phyloP scores from a whole-genome alignment of 2,329 filamentous ascomycete species.

The Cryphonectria parasitica region DNA sequence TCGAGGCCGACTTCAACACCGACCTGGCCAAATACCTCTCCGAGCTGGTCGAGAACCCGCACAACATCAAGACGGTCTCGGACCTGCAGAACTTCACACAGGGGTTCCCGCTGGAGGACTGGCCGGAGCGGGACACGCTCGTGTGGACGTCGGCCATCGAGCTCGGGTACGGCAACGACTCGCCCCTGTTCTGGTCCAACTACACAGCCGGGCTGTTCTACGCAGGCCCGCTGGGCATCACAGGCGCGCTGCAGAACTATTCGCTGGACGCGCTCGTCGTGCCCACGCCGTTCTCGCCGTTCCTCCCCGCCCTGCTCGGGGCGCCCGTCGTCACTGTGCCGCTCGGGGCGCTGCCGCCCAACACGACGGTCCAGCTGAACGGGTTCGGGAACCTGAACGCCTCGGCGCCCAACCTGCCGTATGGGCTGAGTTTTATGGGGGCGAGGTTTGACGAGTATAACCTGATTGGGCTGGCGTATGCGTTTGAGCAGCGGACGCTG shows the following conservation, averaged over 20 bases:
- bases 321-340: constrained; percentile 26
- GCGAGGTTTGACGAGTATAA: constrained; percentile 60
- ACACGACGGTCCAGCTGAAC: constrained; percentile 11
- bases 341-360: constrained; percentile 6
- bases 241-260: constrained; percentile 44
- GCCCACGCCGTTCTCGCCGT: constrained; percentile 17
- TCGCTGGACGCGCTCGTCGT: constrained; percentile 28
- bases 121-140: constrained; percentile 59
- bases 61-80: constrained; percentile 54
- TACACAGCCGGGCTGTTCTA: constrained; percentile 58
- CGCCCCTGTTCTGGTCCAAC: constrained; percentile 59
- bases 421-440: constrained; percentile 67
- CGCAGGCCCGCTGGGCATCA: constrained; percentile 62
- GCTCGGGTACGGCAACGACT: constrained; percentile 57
- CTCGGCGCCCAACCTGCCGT: constrained; percentile 36
- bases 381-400: constrained; percentile 21
- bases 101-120: constrained; percentile 54
- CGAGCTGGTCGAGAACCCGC: constrained; percentile 60
- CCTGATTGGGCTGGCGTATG: constrained; percentile 68
- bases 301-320: constrained; percentile 23
- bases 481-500: constrained; percentile 64
- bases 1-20: constrained; percentile 60
- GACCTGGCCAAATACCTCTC: constrained; percentile 60
- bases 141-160: constrained; percentile 59
- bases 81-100: constrained; percentile 62